Base-by-base conservation (phyloP, 805 yeast genomes). In the Naumovozyma castellii region DNA sequence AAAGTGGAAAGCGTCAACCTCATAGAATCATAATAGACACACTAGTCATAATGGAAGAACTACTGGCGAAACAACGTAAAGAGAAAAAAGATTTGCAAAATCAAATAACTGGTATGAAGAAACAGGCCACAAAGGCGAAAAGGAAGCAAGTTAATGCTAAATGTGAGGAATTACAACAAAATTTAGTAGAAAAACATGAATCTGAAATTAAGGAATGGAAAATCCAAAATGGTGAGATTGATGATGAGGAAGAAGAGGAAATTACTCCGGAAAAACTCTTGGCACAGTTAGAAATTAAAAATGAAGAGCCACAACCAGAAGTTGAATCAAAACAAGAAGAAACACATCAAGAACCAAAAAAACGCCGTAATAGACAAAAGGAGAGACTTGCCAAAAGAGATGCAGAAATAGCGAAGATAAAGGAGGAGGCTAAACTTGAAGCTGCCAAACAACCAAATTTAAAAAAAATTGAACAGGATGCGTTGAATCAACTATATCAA, bases 101-200 rank as follows among this genome's bases (percentile, higher is more conserved):
- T 8, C 71, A 73, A 22, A 67, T 77, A 22, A 85, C 94, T 2
- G 80, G 83, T 2, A 61, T 87, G 70, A 84, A 81, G 64, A 84
- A 84, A 51, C 90, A 80, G 59, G 88, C 90, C 2, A 76, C 85
- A 14, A 84, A 85, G 54, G 80, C 86, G 36, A 83, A 79, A 37
- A 73, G 82, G 49, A 83, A 81, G 57, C 76, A 75, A 44, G 79
- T 85, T 8, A 59, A 69, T 47, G 67, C 67, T 39, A 74, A 75
- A 51, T 79, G 88, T 49, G 67, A 67, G 31, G 74, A 69, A 34
- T 49, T 85, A 65, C 85, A 83, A 50, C 61, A 61, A 2, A 73
- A 69, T 9, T 55, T 85, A 51, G 72, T 73, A 42, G 50, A 41
- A 17, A 70, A 64, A 39, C 95, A 86, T 34, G 64, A 63, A 27